A percentile compares a stretch with the other conserved stretches of the same genome.
Evolutionary conservation across 805 yeast species (phyloP).

Genomic region (Metahyphopichia silvanorum): DNA sequence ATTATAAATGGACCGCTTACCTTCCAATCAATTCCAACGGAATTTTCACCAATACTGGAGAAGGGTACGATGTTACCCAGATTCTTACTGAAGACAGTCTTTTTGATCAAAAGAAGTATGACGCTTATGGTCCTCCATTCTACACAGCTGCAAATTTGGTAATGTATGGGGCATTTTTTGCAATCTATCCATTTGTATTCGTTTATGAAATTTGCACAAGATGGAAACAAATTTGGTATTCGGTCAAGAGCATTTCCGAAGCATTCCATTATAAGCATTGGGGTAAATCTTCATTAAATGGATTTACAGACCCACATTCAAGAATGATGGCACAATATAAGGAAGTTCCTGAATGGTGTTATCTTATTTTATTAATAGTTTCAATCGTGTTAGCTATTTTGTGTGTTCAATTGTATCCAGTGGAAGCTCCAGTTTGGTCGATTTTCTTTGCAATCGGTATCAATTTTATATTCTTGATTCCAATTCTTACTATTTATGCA

Average conservation of each 20-base stretch:
- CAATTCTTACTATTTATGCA: conserved; percentile 23
- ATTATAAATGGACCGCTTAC: conserved; percentile 21
- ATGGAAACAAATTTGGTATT: neutral
- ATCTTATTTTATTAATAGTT: conserved; percentile 20
- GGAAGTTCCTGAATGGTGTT: conserved; percentile 35
- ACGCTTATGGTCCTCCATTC: conserved; percentile 26
- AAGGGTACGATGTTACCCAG: conserved; percentile 36
- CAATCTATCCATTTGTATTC: conserved; percentile 21
- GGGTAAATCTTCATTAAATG: conserved; percentile 24
- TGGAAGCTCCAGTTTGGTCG: conserved; percentile 35
- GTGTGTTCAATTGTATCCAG: conserved; percentile 26
- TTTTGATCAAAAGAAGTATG: conserved; percentile 19
- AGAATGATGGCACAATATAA: conserved; percentile 29
- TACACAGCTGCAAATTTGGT: conserved; percentile 28
- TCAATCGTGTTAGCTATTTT: conserved; percentile 29
- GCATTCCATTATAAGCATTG: conserved; percentile 3
- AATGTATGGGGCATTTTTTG: conserved; percentile 22
- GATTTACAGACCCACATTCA: conserved; percentile 29
- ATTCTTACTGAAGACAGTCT: conserved; percentile 36
- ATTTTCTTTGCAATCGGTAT: conserved; percentile 31
- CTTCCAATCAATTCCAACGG: conserved; percentile 40
- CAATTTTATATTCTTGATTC: conserved; percentile 30
- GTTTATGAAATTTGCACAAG: conserved; percentile 11
- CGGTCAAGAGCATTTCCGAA: neutral
- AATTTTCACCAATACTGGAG: conserved; percentile 49